Base-by-base conservation (phyloP, 257 asterid species). In the Ligustrum vulgare region DNA sequence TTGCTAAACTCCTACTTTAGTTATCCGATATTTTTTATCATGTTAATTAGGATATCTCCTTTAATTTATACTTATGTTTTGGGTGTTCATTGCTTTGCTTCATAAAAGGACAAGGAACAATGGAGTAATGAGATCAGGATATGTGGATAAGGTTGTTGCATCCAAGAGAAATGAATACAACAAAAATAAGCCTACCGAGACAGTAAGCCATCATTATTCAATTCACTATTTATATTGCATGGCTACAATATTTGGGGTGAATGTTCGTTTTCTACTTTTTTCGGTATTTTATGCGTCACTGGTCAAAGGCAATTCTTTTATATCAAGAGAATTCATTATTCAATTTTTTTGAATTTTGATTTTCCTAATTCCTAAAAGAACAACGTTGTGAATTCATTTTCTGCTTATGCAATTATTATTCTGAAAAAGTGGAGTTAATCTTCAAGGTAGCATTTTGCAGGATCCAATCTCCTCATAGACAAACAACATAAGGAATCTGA, bases 71-170 rank as follows among this genome's bases (percentile, higher is more conserved):
- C 33, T 37, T 72, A 1, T 67, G 45, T 63, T 77, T 39, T 72
- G 20, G 54, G 12, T 36, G 47, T 69, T 70, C 2, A 41, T 39
- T 65, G 32, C 15, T 64, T 66, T 82, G 64, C n/a, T 73, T 64
- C 58, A 41, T 10, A 41, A 69, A 62, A 81, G 85, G 65, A 31
- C 39, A 75, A 35, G 92, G 75, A 78, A 89, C 98, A 0, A 95
- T 95, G 98, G 99, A 91, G 69, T 97, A 95, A 43, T 95, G 99
- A 97, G 98, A 93, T 84, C 96, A 79, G 78, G 98, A 90, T 84
- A 89, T 80, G 7, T 94, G 87, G 96, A 89, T 89, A 82, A 94
- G 91, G 98, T 91, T 79, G 89, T 92, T 35, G 87, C 81, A 51
- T 94, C 98, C 63, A 94, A 88, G 87, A 94, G 96, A 86, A 77